These are phyloP conservation scores for Thymus quinquecostatus DNA, from an alignment of 257 asterid genomes.

Conservation along the genomic window DNA sequence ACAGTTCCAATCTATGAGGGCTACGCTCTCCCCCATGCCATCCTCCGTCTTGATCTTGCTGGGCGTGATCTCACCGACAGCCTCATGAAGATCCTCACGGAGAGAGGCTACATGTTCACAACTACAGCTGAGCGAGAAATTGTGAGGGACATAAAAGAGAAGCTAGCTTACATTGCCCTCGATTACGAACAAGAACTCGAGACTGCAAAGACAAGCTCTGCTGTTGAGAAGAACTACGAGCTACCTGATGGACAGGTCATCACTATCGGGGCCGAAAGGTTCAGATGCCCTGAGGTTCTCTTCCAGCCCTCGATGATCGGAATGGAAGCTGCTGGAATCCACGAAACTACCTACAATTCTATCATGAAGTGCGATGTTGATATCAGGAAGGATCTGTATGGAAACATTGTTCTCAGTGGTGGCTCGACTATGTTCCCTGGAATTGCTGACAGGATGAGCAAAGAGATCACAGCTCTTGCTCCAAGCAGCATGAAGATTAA, in stretches of 20 bases:
- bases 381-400: conserved; percentile 61
- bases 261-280: conserved; percentile 55
- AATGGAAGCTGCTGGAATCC: conserved; percentile 58
- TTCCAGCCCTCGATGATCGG: conserved; percentile 63
- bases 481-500: conserved; percentile 64
- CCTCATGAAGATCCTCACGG: conserved; percentile 60
- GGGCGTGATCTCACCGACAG: conserved; percentile 53
- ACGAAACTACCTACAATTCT: conserved; percentile 54
- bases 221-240: conserved; percentile 58
- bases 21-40: conserved; percentile 52
- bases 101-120: conserved; percentile 55
- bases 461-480: conserved; percentile 56
- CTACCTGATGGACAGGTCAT: conserved; percentile 61
- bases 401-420: conserved; percentile 58
- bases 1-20: conserved; percentile 54
- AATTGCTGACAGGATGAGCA: conserved; percentile 61
- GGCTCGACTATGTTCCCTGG: conserved; percentile 58
- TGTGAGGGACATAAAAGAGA: conserved; percentile 58
- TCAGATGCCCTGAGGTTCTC: conserved; percentile 60
- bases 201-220: conserved; percentile 52
- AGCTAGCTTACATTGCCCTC: conserved; percentile 56
- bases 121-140: conserved; percentile 59
- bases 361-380: conserved; percentile 62
- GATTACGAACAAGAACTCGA: conserved; percentile 56
- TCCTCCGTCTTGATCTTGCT: conserved; percentile 54